Percentiles rank a stretch among this genome's conserved stretches.
phyloP scores from a whole-genome alignment of 2,329 filamentous ascomycete species.

The Thermothelomyces thermophilus region DNA sequence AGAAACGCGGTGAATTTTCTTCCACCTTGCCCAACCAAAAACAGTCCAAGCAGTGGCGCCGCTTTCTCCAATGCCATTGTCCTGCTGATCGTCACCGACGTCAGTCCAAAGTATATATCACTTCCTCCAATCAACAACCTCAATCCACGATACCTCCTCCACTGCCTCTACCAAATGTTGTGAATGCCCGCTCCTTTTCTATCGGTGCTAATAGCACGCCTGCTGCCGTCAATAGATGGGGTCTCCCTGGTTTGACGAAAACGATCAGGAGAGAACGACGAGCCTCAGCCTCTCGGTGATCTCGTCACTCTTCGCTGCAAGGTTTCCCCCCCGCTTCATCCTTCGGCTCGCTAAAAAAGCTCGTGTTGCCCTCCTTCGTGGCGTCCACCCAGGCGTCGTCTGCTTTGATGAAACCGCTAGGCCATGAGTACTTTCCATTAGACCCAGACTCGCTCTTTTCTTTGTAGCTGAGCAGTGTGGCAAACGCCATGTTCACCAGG shows the following conservation, averaged over 20 bases:
- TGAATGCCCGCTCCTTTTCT: not conserved
- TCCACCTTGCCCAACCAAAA: conserved; percentile 5
- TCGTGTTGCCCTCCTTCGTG: conserved; percentile 20
- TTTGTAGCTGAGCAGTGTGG: conserved; percentile 26
- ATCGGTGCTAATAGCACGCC: not conserved
- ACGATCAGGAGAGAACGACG: not conserved
- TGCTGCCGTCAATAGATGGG: not conserved
- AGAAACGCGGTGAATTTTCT: not conserved
- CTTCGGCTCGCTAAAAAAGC: conserved; percentile 19
- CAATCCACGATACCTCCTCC: not conserved
- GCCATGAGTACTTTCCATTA: not conserved
- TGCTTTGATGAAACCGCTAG: conserved; percentile 9
- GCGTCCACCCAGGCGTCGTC: conserved; percentile 20
- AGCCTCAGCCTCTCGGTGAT: conserved; percentile 10
- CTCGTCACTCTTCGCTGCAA: conserved; percentile 9
- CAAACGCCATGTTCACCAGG: conserved; percentile 38
- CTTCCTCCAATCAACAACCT: not conserved
- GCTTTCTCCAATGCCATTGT: conserved; percentile 16
- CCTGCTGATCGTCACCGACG: conserved; percentile 2
- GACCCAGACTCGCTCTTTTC: conserved; percentile 8
- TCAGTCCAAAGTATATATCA: conserved; percentile 5
- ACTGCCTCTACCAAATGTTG: not conserved
- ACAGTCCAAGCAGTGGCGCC: conserved; percentile 9
- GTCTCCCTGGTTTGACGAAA: not conserved
- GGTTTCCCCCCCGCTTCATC: conserved; percentile 18